These are phyloP conservation scores for Trichoderma gracile DNA, from an alignment of 2,329 filamentous ascomycete species.

Conservation along the genomic window DNA sequence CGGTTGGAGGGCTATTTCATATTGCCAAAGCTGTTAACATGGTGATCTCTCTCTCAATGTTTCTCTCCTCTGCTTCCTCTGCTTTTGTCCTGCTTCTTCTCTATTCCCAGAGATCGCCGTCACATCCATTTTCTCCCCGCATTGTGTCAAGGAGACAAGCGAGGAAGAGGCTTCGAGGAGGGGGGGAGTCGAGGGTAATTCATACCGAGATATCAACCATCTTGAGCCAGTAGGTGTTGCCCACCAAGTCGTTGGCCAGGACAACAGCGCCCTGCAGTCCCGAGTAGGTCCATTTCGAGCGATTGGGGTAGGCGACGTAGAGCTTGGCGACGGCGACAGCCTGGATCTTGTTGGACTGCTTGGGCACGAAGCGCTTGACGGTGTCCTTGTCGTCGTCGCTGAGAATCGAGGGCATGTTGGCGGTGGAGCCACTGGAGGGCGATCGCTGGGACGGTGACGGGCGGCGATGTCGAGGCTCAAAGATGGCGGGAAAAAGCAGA, in stretches of 20 bases:
- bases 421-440: slow-evolving; percentile 12
- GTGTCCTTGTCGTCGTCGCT: slow-evolving; percentile 94
- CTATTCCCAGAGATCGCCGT: neutral
- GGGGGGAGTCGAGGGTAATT: slow-evolving; percentile 25
- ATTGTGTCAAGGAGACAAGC: neutral
- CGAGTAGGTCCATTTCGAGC: slow-evolving; percentile 87
- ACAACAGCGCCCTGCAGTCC: slow-evolving; percentile 90
- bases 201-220: slow-evolving; percentile 90
- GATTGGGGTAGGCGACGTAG: slow-evolving; percentile 88
- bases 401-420: slow-evolving; percentile 66
- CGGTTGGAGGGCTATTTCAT: slow-evolving; percentile 64
- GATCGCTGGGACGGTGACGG: slow-evolving; percentile 11
- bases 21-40: slow-evolving; percentile 16
- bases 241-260: slow-evolving; percentile 89
- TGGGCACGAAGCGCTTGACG: slow-evolving; percentile 91
- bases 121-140: neutral
- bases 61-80: too few species aligned
- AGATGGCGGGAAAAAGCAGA: neutral
- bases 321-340: slow-evolving; percentile 90
- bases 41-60: neutral
- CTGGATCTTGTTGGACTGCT: slow-evolving; percentile 94
- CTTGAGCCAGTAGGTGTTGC: slow-evolving; percentile 96
- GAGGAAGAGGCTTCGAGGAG: neutral
- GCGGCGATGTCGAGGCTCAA: slow-evolving; percentile 1
- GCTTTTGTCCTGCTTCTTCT: neutral